These are phyloP conservation scores for Talaromyces sp. DNA, from an alignment of 2,329 filamentous ascomycete genomes.

Conservation along the genomic window DNA sequence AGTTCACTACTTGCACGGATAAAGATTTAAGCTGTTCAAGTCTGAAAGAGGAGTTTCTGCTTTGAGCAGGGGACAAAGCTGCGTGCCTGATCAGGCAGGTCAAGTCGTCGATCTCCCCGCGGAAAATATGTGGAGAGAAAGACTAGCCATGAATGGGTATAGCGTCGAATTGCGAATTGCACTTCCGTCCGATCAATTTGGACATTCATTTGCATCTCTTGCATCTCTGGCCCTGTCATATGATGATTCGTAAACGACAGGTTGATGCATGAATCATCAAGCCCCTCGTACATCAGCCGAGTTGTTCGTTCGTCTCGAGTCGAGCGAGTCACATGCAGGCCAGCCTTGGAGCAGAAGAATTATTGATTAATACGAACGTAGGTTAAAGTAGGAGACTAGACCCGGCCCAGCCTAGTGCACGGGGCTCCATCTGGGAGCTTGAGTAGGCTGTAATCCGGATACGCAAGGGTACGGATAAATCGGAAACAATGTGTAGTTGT, in stretches of 20 bases:
- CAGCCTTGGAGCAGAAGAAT: not conserved
- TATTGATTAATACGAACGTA: no score
- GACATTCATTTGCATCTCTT: not conserved
- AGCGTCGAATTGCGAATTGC: not conserved
- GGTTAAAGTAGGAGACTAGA: not conserved
- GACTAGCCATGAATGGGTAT: not conserved
- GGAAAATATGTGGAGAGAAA: not conserved
- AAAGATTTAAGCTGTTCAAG: not conserved
- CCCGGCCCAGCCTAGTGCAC: not conserved
- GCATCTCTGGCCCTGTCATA: not conserved
- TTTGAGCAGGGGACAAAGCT: conserved; percentile 6
- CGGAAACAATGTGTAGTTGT: not conserved
- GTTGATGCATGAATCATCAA: not conserved
- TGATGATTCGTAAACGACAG: not conserved
- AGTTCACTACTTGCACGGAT: not conserved
- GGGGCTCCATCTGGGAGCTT: not conserved
- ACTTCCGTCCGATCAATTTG: no score
- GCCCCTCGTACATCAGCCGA: not conserved
- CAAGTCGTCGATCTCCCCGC: not conserved
- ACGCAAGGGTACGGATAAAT: not conserved
- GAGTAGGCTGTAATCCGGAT: not conserved
- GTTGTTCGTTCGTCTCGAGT: not conserved
- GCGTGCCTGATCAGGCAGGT: conserved; percentile 1
- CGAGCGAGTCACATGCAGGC: not conserved
- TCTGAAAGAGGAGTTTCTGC: not conserved